A percentile compares a stretch with the other conserved stretches of the same genome.
phyloP scores from a whole-genome alignment of 2,329 filamentous ascomycete genomes.

The Aphanoascus verrucosus region DNA sequence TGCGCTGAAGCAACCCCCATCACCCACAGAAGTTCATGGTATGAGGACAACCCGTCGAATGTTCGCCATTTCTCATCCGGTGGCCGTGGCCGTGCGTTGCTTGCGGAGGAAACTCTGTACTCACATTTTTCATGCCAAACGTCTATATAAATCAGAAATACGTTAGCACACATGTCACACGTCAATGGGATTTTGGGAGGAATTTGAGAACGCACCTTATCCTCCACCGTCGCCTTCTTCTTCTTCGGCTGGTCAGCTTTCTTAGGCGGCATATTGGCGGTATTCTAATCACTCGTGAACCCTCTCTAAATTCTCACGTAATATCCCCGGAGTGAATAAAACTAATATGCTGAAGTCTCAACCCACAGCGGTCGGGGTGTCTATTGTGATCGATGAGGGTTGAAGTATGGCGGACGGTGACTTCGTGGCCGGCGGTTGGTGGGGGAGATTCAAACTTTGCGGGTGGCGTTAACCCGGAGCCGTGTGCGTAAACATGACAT shows the following conservation, averaged over 20 bases:
- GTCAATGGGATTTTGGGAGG: background rate
- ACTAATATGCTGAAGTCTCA: background rate
- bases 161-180: constrained; percentile 16
- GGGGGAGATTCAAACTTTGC: background rate
- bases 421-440: background rate
- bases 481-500: background rate
- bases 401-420: background rate
- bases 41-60: no score
- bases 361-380: background rate
- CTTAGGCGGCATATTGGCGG: constrained; percentile 39
- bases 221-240: constrained; percentile 54
- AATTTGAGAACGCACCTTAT: constrained; percentile 48
- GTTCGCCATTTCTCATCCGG: constrained; percentile 7
- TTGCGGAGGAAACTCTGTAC: constrained; percentile 21
- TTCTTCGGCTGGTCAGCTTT: constrained; percentile 36
- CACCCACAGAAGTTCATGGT: no score
- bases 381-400: constrained; percentile 1
- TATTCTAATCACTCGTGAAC: background rate
- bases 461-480: constrained; percentile 5
- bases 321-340: background rate
- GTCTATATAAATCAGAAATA: constrained; percentile 40
- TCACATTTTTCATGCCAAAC: constrained; percentile 93
- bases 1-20: background rate
- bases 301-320: background rate
- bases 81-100: constrained; percentile 2